Percentiles rank a stretch among this genome's conserved stretches.
phyloP scores from a whole-genome alignment of 306 rosid species.

The Dryas drummondii region DNA sequence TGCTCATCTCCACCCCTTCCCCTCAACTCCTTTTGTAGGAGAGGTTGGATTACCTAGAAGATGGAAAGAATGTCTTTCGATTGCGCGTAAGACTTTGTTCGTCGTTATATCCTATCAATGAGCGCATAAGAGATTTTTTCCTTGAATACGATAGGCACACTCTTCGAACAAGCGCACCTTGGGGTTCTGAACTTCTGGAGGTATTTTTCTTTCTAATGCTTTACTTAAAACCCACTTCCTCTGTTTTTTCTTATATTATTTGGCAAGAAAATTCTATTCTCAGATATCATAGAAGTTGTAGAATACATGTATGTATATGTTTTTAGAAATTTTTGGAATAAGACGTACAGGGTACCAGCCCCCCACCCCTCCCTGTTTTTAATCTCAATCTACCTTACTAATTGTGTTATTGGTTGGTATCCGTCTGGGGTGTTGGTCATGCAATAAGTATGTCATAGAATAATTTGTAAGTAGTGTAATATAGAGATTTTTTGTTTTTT shows the following conservation, averaged over 20 bases:
- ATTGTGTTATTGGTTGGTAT: not conserved
- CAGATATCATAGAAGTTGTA: not conserved
- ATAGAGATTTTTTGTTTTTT: not conserved
- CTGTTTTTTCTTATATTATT: conserved; percentile 3
- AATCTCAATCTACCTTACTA: not conserved
- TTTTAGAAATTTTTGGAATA: not conserved
- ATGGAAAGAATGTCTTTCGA: conserved; percentile 86
- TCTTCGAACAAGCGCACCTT: conserved; percentile 97
- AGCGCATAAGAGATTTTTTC: conserved; percentile 91
- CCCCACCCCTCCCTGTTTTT: not conserved
- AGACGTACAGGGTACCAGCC: not conserved
- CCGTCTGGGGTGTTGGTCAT: not conserved
- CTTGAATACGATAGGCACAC: conserved; percentile 98
- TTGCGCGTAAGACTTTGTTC: conserved; percentile 93
- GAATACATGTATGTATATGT: no score
- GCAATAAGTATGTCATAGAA: not conserved
- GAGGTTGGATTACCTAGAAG: conserved; percentile 97
- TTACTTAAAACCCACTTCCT: conserved; percentile 2
- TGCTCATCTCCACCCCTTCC: conserved; percentile 28
- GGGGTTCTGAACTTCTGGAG: conserved; percentile 99
- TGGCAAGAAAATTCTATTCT: not conserved
- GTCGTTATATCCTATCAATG: conserved; percentile 88
- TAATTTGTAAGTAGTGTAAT: no score
- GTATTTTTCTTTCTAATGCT: conserved; percentile 42
- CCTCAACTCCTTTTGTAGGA: conserved; percentile 48